These are phyloP conservation scores for Ceratobasidium sp. DNA, from an alignment of 1,284 basidiomycete genomes.

Conservation along the genomic window DNA sequence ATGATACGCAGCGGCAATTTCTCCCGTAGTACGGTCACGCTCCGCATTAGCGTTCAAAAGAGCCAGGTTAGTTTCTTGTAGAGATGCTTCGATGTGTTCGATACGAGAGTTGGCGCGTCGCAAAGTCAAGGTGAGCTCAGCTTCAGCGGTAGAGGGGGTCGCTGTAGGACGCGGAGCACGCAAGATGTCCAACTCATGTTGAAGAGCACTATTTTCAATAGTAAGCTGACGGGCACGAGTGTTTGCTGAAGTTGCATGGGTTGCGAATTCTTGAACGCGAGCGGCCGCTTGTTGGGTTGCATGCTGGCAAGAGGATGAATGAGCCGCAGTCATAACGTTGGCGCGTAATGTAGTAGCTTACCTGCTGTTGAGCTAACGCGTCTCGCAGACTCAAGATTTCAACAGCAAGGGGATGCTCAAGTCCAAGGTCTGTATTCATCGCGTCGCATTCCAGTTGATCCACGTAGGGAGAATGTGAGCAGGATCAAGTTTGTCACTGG, in stretches of 20 bases:
- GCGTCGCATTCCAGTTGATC: slow-evolving; percentile 37
- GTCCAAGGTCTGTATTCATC: slow-evolving; percentile 38
- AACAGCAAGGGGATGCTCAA: slow-evolving; percentile 41
- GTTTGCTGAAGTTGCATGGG: slow-evolving; percentile 65
- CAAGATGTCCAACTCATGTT: slow-evolving; percentile 67
- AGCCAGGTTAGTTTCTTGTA: slow-evolving; percentile 56
- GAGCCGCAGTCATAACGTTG: neutral
- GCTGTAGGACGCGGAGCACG: slow-evolving; percentile 61
- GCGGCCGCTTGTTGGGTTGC: slow-evolving; percentile 74
- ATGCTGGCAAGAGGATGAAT: slow-evolving; percentile 61
- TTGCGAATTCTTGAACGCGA: slow-evolving; percentile 72
- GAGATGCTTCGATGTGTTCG: slow-evolving; percentile 67
- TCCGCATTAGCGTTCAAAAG: slow-evolving; percentile 57
- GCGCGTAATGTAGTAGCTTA: neutral
- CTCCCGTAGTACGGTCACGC: slow-evolving; percentile 60
- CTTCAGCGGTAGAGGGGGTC: slow-evolving; percentile 65
- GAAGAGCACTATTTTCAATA: slow-evolving; percentile 69
- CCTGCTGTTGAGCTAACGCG: slow-evolving; percentile 36
- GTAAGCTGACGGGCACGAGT: slow-evolving; percentile 67
- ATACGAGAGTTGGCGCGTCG: slow-evolving; percentile 77
- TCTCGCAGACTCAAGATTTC: slow-evolving; percentile 39
- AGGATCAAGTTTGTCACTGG: no score
- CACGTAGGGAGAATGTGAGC: no score
- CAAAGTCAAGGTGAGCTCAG: slow-evolving; percentile 74
- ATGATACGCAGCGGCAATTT: slow-evolving; percentile 66